A percentile compares a stretch with the other conserved stretches of the same genome.
Conservation (phyloP, 768 basidiomycete species). For the Trametes maxima region DNA sequence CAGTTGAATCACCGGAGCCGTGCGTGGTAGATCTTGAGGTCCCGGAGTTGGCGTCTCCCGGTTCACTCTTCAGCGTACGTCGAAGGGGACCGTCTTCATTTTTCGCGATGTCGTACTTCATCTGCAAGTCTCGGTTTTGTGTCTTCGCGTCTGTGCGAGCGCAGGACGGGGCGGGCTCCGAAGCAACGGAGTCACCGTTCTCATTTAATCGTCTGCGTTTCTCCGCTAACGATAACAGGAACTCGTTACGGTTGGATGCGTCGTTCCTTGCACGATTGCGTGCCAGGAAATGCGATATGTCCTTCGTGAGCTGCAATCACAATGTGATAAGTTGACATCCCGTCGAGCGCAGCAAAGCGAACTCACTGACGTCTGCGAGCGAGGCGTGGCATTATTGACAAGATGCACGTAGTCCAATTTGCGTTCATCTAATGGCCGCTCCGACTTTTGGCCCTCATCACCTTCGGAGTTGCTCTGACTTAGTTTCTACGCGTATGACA, state of each 20-base stretch:
- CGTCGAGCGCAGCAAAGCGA: not conserved
- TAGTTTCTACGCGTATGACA: conserved; percentile 24
- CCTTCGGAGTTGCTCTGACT: conserved; percentile 36
- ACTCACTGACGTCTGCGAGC: conserved; percentile 63
- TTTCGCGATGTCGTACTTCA: conserved; percentile 88
- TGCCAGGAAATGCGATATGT: conserved; percentile 72
- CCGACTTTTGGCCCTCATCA: conserved; percentile 22
- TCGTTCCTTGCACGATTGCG: conserved; percentile 72
- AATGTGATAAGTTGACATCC: not conserved
- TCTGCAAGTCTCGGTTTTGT: conserved; percentile 73
- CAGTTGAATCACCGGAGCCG: not conserved
- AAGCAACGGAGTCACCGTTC: conserved; percentile 34
- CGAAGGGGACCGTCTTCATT: conserved; percentile 78
- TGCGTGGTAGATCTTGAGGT: not conserved
- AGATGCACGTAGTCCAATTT: conserved; percentile 65
- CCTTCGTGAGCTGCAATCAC: conserved; percentile 54
- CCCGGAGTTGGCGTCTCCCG: not conserved
- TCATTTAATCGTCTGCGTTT: conserved; percentile 48
- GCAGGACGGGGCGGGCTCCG: conserved; percentile 51
- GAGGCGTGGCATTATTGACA: conserved; percentile 47
- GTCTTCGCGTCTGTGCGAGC: conserved; percentile 74
- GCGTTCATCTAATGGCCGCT: conserved; percentile 59
- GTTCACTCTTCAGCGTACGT: conserved; percentile 50
- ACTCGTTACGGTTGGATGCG: conserved; percentile 76
- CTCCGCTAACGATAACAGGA: conserved; percentile 60